Conservation (phyloP, 345 rosid species). For the Bruguiera sexangula region DNA sequence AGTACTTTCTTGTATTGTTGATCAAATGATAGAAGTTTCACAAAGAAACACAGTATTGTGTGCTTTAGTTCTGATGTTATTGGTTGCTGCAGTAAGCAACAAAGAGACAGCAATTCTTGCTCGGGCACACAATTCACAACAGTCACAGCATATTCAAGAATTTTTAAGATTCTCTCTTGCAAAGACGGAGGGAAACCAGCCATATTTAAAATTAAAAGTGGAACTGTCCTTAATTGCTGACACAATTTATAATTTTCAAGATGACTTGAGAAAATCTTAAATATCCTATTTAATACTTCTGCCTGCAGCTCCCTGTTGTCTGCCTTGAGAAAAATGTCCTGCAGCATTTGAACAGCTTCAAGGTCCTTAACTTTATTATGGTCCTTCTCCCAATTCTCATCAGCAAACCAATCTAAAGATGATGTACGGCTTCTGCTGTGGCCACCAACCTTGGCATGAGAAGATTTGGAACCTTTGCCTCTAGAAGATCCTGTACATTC, state of each 20-base stretch:
- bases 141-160: constrained; percentile 98
- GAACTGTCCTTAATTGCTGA: constrained; percentile 91
- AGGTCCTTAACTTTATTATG: constrained; percentile 89
- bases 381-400: constrained; percentile 77
- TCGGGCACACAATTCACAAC: constrained; percentile 98
- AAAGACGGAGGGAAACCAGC: constrained; percentile 83
- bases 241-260: constrained; percentile 90
- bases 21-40: constrained; percentile 94
- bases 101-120: constrained; percentile 94
- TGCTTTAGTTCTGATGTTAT: constrained; percentile 86
- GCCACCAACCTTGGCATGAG: constrained; percentile 49
- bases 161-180: constrained; percentile 94
- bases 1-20: constrained; percentile 97
- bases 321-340: constrained; percentile 94
- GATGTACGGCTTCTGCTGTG: constrained; percentile 58
- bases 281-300: constrained; percentile 95
- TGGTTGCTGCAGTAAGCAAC: constrained; percentile 97
- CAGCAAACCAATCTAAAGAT: constrained; percentile 60
- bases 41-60: constrained; percentile 87
- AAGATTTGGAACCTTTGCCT: constrained; percentile 46
- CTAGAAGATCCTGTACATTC: constrained; percentile 38
- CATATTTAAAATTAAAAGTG: constrained; percentile 94
- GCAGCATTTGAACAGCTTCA: constrained; percentile 98
- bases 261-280: constrained; percentile 96
- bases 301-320: constrained; percentile 77